Evolutionary conservation across 2,329 filamentous ascomycete species (phyloP).

Genomic region (Mycosphaerelloides madeirae): DNA sequence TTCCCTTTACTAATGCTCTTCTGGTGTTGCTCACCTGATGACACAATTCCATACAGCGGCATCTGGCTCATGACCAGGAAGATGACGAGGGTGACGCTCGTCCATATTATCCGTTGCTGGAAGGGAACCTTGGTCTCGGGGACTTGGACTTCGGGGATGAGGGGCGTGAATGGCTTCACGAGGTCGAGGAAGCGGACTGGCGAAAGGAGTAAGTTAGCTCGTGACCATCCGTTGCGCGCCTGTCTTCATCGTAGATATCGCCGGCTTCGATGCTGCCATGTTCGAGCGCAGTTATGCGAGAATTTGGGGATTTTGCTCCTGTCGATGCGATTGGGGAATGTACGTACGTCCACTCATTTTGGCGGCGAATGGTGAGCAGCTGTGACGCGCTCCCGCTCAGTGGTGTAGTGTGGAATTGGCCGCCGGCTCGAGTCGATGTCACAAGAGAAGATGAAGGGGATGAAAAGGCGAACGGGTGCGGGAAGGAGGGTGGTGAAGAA

Average conservation of each 20-base stretch:
- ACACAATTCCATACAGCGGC: conserved; percentile 96
- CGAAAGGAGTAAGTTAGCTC: conserved; percentile 7
- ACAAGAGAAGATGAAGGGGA: not conserved
- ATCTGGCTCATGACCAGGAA: conserved; percentile 99
- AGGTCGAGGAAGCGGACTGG: conserved; percentile 98
- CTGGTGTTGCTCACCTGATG: conserved; percentile 52
- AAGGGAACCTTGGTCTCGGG: conserved; percentile 98
- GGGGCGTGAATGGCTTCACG: conserved; percentile 98
- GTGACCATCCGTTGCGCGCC: not conserved
- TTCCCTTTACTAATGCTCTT: conserved; percentile 8
- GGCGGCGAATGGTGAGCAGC: not conserved
- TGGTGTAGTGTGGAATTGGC: not conserved
- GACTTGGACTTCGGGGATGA: conserved; percentile 97
- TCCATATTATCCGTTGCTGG: conserved; percentile 69
- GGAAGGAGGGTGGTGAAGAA: not conserved
- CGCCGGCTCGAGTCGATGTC: not conserved
- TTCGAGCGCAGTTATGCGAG: too few species aligned
- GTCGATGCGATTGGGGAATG: not conserved
- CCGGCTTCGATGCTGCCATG: too few species aligned
- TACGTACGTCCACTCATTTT: conserved; percentile 9
- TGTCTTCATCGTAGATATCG: not conserved
- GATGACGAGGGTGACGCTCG: conserved; percentile 73
- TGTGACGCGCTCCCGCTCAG: conserved; percentile 1
- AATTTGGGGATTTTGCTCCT: too few species aligned
- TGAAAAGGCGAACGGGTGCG: not conserved